Conservation (phyloP, 1,139 yeast species). For the Nematodospora anomalae region DNA sequence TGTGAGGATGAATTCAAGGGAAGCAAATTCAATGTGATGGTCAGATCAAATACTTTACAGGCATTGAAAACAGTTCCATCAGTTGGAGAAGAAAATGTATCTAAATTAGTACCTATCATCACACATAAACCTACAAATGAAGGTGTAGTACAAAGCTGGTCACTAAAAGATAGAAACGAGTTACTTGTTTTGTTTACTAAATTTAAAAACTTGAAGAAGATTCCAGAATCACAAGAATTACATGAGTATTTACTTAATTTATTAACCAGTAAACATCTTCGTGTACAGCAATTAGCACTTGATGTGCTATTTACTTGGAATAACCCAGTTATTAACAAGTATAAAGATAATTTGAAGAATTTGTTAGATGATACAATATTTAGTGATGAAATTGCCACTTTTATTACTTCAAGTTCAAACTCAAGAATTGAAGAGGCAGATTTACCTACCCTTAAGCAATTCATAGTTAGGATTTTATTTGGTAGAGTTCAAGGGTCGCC, state of each 20-base stretch:
- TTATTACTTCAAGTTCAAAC: constrained; percentile 54
- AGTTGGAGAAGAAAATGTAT: constrained; percentile 73
- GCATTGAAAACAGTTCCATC: constrained; percentile 44
- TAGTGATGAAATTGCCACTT: constrained; percentile 76
- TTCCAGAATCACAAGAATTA: constrained; percentile 53
- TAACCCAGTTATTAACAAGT: constrained; percentile 58
- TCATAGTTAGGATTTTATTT: constrained; percentile 74
- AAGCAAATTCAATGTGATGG: constrained; percentile 27
- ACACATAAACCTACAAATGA: constrained; percentile 25
- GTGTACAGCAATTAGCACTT: constrained; percentile 72
- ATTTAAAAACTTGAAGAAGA: constrained; percentile 62
- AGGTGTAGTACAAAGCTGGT: constrained; percentile 42
- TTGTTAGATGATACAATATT: constrained; percentile 80
- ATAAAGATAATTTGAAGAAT: constrained; percentile 70
- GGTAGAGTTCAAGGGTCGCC: constrained; percentile 74
- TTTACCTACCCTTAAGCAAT: constrained; percentile 59
- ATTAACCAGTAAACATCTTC: constrained; percentile 61
- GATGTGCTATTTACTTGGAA: constrained; percentile 70
- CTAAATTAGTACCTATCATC: constrained; percentile 56
- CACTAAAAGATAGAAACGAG: constrained; percentile 60
- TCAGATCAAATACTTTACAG: constrained; percentile 12
- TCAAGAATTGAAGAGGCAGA: constrained; percentile 60
- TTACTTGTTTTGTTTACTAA: constrained; percentile 62
- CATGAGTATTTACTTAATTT: constrained; percentile 53
- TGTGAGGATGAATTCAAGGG: constrained; percentile 26